A percentile compares a stretch with the other conserved stretches of the same genome.
These are phyloP conservation scores for Trichoderma reesei DNA, from an alignment of 495 filamentous ascomycete species.

Conservation along the genomic window DNA sequence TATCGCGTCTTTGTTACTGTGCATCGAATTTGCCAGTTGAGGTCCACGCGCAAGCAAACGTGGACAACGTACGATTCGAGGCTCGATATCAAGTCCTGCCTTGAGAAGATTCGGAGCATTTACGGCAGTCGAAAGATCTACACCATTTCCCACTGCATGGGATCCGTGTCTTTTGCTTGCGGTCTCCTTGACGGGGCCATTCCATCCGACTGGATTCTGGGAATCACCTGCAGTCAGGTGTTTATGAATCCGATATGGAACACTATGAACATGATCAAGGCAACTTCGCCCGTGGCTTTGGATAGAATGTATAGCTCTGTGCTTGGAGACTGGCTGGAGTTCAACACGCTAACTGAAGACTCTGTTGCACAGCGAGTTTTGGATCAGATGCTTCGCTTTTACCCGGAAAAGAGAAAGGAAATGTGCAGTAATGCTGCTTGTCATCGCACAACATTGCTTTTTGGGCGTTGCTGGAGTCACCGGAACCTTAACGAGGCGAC, in stretches of 20 bases:
- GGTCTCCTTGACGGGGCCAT: constrained; percentile 59
- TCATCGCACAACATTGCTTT: constrained; percentile 49
- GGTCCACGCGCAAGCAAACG: constrained; percentile 36
- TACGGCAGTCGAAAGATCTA: constrained; percentile 38
- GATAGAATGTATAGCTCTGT: constrained; percentile 37
- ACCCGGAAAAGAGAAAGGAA: constrained; percentile 46
- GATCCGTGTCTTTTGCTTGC: constrained; percentile 47
- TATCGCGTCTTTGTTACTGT: constrained; percentile 49
- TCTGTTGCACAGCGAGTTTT: constrained; percentile 38
- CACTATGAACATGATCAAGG: constrained; percentile 50
- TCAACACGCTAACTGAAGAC: constrained; percentile 37
- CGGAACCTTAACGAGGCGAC: constrained; percentile 53
- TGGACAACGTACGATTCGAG: constrained; percentile 55
- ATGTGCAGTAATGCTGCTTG: constrained; percentile 54
- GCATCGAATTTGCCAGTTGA: constrained; percentile 50
- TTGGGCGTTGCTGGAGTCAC: constrained; percentile 58
- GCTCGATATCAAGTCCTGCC: constrained; percentile 49
- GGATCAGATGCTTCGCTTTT: constrained; percentile 50
- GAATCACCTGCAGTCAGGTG: constrained; percentile 53
- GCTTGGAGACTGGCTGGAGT: constrained; percentile 46
- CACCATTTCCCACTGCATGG: constrained; percentile 57
- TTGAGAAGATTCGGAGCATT: constrained; percentile 41
- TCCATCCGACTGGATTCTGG: constrained; percentile 45
- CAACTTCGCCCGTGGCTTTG: constrained; percentile 34
- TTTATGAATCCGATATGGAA: constrained; percentile 56